These are phyloP conservation scores for Whalleya microplaca DNA, from an alignment of 2,329 filamentous ascomycete species.

Conservation along the genomic window DNA sequence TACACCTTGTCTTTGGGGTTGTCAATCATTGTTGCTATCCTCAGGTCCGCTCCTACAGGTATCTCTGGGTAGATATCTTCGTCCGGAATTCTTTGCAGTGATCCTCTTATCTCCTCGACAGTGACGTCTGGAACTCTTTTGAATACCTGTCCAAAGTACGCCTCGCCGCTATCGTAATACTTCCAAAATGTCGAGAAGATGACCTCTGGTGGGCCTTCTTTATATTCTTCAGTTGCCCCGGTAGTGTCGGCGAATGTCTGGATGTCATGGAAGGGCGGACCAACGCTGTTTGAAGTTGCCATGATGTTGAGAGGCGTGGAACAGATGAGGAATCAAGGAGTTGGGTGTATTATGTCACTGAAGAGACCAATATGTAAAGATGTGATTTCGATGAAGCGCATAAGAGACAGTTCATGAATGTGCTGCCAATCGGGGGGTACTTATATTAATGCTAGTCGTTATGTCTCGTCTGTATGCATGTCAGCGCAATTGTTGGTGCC, in stretches of 20 bases:
- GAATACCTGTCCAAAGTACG: conserved; percentile 20
- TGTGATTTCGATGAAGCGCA: too few relatives aligned
- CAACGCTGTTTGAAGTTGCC: conserved; percentile 9
- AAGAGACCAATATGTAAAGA: too few relatives aligned
- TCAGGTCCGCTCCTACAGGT: conserved; percentile 15
- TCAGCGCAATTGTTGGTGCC: too few relatives aligned
- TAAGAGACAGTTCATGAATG: too few relatives aligned
- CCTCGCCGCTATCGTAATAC: conserved; percentile 19
- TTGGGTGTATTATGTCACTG: too few relatives aligned
- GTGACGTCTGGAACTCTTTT: conserved; percentile 16
- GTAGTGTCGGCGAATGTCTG: conserved; percentile 18
- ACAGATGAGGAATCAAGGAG: too few relatives aligned
- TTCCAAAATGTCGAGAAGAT: conserved; percentile 22
- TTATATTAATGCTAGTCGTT: too few relatives aligned
- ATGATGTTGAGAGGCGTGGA: too few relatives aligned
- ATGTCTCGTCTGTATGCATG: too few relatives aligned
- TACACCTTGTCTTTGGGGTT: conserved; percentile 13
- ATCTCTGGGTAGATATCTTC: conserved; percentile 22
- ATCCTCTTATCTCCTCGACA: conserved; percentile 19
- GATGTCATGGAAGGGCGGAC: conserved; percentile 18
- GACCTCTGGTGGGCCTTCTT: conserved; percentile 5
- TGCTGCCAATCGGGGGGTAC: too few relatives aligned
- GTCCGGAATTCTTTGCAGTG: conserved; percentile 19
- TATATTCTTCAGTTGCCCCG: conserved; percentile 10
- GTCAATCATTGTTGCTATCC: conserved; percentile 2